Base-by-base conservation (phyloP, 2,329 filamentous ascomycete genomes). In the Hymenoscyphus scutula region DNA sequence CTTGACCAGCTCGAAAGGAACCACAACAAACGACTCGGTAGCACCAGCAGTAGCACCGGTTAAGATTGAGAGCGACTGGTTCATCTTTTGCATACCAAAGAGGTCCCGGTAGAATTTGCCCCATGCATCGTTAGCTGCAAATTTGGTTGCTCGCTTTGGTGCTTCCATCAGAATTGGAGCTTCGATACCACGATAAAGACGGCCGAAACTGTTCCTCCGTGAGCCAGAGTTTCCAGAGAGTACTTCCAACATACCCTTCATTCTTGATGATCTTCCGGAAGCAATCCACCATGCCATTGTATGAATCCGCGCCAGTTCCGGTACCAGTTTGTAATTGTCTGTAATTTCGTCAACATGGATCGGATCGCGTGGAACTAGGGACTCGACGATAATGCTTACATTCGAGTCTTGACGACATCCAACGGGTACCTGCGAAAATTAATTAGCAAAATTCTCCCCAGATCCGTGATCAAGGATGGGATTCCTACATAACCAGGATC, bases 41-140 rank as follows among this genome's bases (percentile, higher is more conserved):
- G 94, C 95, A 76, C 95, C 95, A 64, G 95, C 95, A 27, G 92
- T 91, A 37, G 95, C 95, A 71, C 95, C 95, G 3, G 95, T 99
- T 58, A 99, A 85, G 68, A 97, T 86, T 27, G 95, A 96, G 63
- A 99, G 86, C 1, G 87, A 85, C 80, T 99, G 95, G 74, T 85
- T 98, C 88, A 96, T 95, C 81, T 97, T 91, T 62, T 86, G 78
- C 61, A 89, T 83, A 69, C 91, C 92, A 75, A 99, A 98, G 58
- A 89, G 76, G 70, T 89, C 89, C 75, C 92, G 90, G 82, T 96
- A 99, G 79, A 97, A 85, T 78, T 92, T 87, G 73, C 95, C 95
- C 95, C 95, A 99, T 77, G 94, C 91, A 77, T 99, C 95, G 79
- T 99, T 99, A 79, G 95, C 95, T 55, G 95, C 94, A 79, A 99